phyloP scores from a whole-genome alignment of 2,329 filamentous ascomycete genomes.

The Colletotrichum tamarilloi region DNA sequence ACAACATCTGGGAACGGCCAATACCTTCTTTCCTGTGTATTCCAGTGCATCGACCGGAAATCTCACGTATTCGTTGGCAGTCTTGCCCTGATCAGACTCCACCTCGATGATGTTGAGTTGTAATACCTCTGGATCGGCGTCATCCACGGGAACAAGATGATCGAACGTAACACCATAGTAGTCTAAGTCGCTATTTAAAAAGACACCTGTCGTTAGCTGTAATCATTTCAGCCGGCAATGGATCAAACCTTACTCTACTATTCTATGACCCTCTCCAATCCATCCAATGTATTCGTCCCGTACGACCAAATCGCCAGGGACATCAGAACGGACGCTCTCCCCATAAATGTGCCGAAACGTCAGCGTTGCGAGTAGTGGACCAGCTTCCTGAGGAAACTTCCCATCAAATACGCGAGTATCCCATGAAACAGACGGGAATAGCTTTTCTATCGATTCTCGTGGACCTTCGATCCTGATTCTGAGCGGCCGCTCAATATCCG shows the following conservation, averaged over 20 bases:
- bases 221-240: too few relatives aligned
- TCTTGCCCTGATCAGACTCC: constrained; percentile 44
- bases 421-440: constrained; percentile 35
- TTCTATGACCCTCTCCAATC: too few relatives aligned
- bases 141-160: constrained; percentile 47
- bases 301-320: constrained; percentile 30
- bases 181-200: constrained; percentile 40
- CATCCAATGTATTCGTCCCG: constrained; percentile 38
- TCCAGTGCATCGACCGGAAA: constrained; percentile 49
- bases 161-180: constrained; percentile 56
- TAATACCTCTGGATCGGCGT: constrained; percentile 52
- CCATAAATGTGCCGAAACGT: constrained; percentile 35
- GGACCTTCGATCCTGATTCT: constrained; percentile 41
- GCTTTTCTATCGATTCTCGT: constrained; percentile 33
- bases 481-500: constrained; percentile 31
- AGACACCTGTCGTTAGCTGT: too few relatives aligned
- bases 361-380: constrained; percentile 32
- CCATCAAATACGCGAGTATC: neutral
- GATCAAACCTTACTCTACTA: too few relatives aligned
- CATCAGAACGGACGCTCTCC: neutral
- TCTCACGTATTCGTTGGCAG: constrained; percentile 47
- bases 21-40: constrained; percentile 51
- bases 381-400: constrained; percentile 36
- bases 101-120: constrained; percentile 56
- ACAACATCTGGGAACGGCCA: constrained; percentile 55